Percentiles rank a stretch among this genome's conserved stretches.
Evolutionary conservation across 345 rosid genomes (phyloP).

Genomic region (Mangifera indica): DNA sequence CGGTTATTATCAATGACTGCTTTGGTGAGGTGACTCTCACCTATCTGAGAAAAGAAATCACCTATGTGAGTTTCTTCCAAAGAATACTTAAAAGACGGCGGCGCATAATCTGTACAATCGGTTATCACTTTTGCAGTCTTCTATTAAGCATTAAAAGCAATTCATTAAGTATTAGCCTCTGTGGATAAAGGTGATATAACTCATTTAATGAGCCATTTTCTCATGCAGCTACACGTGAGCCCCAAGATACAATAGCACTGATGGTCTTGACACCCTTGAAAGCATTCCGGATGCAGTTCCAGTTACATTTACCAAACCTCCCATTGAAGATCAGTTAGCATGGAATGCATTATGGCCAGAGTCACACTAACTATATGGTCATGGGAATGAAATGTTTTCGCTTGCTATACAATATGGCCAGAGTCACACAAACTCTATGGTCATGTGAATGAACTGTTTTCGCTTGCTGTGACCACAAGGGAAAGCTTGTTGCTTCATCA

Average conservation of each 20-base stretch:
- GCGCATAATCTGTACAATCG: background rate
- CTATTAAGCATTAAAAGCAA: background rate
- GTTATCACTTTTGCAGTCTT: background rate
- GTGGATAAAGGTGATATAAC: background rate
- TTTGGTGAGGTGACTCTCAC: background rate
- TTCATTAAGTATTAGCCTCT: background rate
- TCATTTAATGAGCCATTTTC: constrained; percentile 15
- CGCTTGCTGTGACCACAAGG: constrained; percentile 83
- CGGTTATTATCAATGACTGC: background rate
- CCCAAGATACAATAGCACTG: constrained; percentile 44
- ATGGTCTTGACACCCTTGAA: constrained; percentile 79
- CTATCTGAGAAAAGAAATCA: background rate
- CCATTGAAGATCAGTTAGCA: constrained; percentile 89
- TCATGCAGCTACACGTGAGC: constrained; percentile 59
- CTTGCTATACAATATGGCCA: constrained; percentile 90
- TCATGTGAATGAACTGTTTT: constrained; percentile 89
- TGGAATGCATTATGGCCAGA: constrained; percentile 94
- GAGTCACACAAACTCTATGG: constrained; percentile 94
- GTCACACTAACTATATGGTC: constrained; percentile 90
- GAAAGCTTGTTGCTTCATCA: constrained; percentile 78
- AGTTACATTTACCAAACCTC: constrained; percentile 75
- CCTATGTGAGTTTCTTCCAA: background rate
- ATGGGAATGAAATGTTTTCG: constrained; percentile 63
- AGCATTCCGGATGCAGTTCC: constrained; percentile 95
- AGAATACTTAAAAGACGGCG: background rate